Base-by-base conservation (phyloP, 2,329 filamentous ascomycete species). In the Aphanocladium album region DNA sequence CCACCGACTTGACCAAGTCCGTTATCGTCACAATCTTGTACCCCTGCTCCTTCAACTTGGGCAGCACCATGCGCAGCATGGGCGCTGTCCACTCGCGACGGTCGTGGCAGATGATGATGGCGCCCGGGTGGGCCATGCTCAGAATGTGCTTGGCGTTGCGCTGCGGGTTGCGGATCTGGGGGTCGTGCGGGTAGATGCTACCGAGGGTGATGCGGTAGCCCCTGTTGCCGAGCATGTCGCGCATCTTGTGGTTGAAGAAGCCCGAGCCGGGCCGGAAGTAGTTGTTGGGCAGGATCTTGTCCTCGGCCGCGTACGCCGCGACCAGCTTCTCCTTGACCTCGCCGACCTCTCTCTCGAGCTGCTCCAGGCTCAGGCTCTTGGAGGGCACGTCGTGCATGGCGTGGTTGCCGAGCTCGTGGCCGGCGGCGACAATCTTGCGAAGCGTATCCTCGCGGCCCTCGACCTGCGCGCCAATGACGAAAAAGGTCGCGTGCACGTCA, bases 231-330 rank as follows among this genome's bases (percentile, higher is more conserved):
- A 91, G 74, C 39, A 88, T 70, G 37, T 74, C 72, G 21, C 89
- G 79, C 86, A 96, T 93, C 19, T 83, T 73, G 46, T 78, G 77
- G 68, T 83, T 91, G 76, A 96, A 96, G 72, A 96, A 88, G 16
- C 92, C 92, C 0, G 88, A 92, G 0, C 92, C 92, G 0, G 92
- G 92, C 0, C 92, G 84, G 74, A 95, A 96, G 73, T 88, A 93
- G 64, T 82, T 84, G 21, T 80, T 80, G 21, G 80, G 77, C 14
- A 83, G 79, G 47, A 75, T 68, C 56, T 63, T 70, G 43, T 64
- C 73, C 71, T 76, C 72, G n/a, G 74, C 77, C 46, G 63, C 67
- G 69, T 90, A 89, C 1, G 86, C 85, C 0, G 71, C 66, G 9
- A 79, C 74, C 55, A 92, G 83, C 68, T 83, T 78, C 0, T 64